Conservation (phyloP, 2,329 filamentous ascomycete genomes). For the Epichloe sibirici region DNA sequence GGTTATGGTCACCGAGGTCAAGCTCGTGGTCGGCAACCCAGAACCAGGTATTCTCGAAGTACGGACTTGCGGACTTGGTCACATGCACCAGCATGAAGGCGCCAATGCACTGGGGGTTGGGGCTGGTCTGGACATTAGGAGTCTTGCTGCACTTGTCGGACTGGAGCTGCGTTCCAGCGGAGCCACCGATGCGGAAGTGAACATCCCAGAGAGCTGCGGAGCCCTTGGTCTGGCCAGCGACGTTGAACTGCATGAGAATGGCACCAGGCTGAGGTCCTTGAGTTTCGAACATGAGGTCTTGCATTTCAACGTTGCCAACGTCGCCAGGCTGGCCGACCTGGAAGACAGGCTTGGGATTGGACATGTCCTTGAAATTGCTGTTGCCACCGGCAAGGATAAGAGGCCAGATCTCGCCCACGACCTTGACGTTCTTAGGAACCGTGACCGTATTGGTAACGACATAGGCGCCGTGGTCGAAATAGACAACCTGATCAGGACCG, state of each 20-base stretch:
- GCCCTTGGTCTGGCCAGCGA: slow-evolving; percentile 54
- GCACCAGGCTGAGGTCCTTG: slow-evolving; percentile 74
- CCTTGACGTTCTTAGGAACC: slow-evolving; percentile 68
- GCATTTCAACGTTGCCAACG: slow-evolving; percentile 71
- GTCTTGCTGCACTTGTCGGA: slow-evolving; percentile 70
- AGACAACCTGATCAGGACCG: slow-evolving; percentile 52
- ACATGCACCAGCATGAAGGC: slow-evolving; percentile 60
- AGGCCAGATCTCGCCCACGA: slow-evolving; percentile 86
- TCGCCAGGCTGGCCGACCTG: slow-evolving; percentile 71
- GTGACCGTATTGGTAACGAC: slow-evolving; percentile 57
- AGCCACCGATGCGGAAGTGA: slow-evolving; percentile 87
- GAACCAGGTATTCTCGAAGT: slow-evolving; percentile 83
- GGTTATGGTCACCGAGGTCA: slow-evolving; percentile 58
- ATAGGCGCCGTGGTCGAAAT: slow-evolving; percentile 66
- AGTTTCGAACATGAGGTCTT: slow-evolving; percentile 76
- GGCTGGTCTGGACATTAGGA: slow-evolving; percentile 45
- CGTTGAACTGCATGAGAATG: slow-evolving; percentile 86
- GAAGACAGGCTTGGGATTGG: slow-evolving; percentile 72
- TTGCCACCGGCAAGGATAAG: slow-evolving; percentile 72
- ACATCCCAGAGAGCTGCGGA: slow-evolving; percentile 82
- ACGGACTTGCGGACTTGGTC: slow-evolving; percentile 50
- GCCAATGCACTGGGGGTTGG: slow-evolving; percentile 58
- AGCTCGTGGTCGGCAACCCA: slow-evolving; percentile 90
- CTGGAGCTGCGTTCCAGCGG: slow-evolving; percentile 72
- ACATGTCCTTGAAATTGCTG: slow-evolving; percentile 57